These are phyloP conservation scores for Orbilia blumenaviensis DNA, from an alignment of 2,329 filamentous ascomycete genomes.

Conservation along the genomic window DNA sequence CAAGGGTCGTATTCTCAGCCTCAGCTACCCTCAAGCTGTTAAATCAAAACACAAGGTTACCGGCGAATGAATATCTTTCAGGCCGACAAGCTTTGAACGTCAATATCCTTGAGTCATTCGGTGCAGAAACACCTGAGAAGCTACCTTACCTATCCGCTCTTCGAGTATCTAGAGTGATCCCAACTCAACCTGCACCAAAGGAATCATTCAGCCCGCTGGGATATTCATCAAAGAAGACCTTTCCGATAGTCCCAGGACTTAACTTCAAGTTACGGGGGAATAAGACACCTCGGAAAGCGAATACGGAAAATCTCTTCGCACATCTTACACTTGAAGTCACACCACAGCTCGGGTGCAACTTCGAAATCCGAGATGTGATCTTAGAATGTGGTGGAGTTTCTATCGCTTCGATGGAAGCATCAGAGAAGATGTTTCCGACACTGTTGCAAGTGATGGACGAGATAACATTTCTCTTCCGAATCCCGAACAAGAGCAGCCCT, in stretches of 20 bases:
- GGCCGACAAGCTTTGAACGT: constrained; percentile 75
- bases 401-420: constrained; percentile 55
- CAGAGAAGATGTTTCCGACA: constrained; percentile 33
- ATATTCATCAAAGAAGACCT: constrained; percentile 70
- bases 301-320: constrained; percentile 72
- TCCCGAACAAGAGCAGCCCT: constrained; percentile 67
- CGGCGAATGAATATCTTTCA: constrained; percentile 72
- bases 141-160: constrained; percentile 76
- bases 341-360: constrained; percentile 72
- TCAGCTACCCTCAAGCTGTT: constrained; percentile 68
- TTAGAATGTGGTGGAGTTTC: constrained; percentile 61
- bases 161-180: constrained; percentile 77
- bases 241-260: constrained; percentile 74
- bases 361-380: constrained; percentile 43
- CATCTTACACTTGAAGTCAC: constrained; percentile 79
- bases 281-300: constrained; percentile 66
- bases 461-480: constrained; percentile 75
- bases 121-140: constrained; percentile 71
- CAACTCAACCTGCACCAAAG: constrained; percentile 69
- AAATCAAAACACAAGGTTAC: constrained; percentile 62
- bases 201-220: constrained; percentile 72
- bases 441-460: constrained; percentile 67
- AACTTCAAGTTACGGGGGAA: constrained; percentile 79
- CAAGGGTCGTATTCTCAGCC: constrained; percentile 62
- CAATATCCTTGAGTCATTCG: constrained; percentile 80